Percentiles rank a stretch among this genome's conserved stretches.
These are phyloP conservation scores for Leptographium wingfieldii DNA, from an alignment of 2,329 filamentous ascomycete species.

Conservation along the genomic window DNA sequence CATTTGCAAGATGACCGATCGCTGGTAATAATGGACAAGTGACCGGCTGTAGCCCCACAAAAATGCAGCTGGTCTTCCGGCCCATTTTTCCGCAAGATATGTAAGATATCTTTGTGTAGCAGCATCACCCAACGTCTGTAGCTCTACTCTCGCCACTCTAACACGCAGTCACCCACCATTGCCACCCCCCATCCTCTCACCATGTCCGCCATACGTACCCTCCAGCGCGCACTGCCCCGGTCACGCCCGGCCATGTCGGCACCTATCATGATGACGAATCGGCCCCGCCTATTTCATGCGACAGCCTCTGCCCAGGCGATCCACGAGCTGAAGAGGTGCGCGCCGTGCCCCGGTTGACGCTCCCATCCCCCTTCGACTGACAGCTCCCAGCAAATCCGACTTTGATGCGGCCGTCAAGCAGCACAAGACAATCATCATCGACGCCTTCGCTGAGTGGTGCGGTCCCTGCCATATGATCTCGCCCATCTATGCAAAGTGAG, in stretches of 20 bases:
- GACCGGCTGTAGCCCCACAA: not conserved
- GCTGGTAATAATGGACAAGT: not conserved
- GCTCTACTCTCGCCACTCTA: not conserved
- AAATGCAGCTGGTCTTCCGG: not conserved
- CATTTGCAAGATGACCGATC: not conserved
- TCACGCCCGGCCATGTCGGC: not conserved
- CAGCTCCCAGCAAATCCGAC: conserved; percentile 6
- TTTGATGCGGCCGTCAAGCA: conserved; percentile 25
- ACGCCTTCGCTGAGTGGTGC: conserved; percentile 87
- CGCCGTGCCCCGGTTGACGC: not conserved
- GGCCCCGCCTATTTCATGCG: conserved; percentile 9
- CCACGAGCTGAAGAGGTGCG: conserved; percentile 7
- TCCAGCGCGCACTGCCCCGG: not conserved
- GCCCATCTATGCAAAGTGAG: conserved; percentile 57
- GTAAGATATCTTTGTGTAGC: too few species aligned
- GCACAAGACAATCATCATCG: conserved; percentile 53
- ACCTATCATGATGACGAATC: not conserved
- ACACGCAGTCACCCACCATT: not conserved
- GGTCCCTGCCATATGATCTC: conserved; percentile 89
- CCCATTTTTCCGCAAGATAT: not conserved
- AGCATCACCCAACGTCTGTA: not conserved
- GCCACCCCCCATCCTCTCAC: not conserved
- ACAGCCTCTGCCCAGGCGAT: conserved; percentile 8
- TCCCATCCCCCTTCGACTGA: not conserved
- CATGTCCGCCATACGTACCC: not conserved